A percentile compares a stretch with the other conserved stretches of the same genome.
These are phyloP conservation scores for Choanephora cucurbitarum DNA, from an alignment of 371 early-diverging fungal genomes.

Conservation along the genomic window DNA sequence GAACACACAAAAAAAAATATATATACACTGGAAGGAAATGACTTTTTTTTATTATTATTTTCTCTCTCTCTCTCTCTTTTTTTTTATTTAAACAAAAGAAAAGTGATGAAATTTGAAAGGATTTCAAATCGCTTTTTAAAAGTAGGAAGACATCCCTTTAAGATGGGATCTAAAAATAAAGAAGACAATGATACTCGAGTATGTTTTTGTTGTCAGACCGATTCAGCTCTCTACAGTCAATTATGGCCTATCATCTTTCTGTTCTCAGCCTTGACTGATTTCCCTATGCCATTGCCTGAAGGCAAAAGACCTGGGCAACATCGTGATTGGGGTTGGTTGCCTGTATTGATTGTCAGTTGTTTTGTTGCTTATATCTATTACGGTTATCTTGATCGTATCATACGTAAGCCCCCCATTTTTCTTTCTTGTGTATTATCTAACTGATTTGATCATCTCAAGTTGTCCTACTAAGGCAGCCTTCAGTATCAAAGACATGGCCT, in stretches of 20 bases:
- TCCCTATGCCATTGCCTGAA: conserved; percentile 36
- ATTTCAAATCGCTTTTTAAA: conserved; percentile 12
- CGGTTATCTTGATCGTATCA: conserved; percentile 25
- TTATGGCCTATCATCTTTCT: conserved; percentile 36
- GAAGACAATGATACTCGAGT: conserved; percentile 15
- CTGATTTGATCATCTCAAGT: conserved; percentile 10
- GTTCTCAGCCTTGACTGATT: conserved; percentile 38
- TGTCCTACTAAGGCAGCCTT: conserved; percentile 15
- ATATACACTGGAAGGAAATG: too few relatives aligned
- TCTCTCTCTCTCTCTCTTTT: conserved; percentile 1
- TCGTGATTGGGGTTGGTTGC: conserved; percentile 40
- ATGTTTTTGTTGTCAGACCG: conserved; percentile 28
- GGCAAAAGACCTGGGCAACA: conserved; percentile 40
- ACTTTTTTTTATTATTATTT: too few relatives aligned
- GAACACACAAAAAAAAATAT: conserved; percentile 1
- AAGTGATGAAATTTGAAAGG: conserved; percentile 14
- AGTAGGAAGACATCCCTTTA: conserved; percentile 27
- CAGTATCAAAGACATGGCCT: conserved; percentile 8
- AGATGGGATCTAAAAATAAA: conserved; percentile 12
- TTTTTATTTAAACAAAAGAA: not conserved
- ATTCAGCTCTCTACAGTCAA: conserved; percentile 29
- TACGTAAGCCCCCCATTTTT: conserved; percentile 33
- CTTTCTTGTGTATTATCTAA: conserved; percentile 1
- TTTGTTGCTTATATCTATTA: conserved; percentile 29
- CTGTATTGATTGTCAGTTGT: conserved; percentile 27